phyloP scores from a whole-genome alignment of 148 eudicot species.

The Tetragonia tetragonoides region DNA sequence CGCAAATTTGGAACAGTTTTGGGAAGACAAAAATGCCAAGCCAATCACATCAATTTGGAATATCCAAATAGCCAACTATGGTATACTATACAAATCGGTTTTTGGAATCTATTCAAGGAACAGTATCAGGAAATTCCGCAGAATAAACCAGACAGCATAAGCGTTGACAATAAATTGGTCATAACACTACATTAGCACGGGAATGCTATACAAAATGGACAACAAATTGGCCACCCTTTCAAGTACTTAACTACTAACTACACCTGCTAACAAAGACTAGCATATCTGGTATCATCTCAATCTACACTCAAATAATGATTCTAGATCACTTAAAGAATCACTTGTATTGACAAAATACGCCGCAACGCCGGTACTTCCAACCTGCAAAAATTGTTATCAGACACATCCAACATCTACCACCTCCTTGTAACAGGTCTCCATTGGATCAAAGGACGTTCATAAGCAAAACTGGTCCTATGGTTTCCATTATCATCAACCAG shows the following conservation, averaged over 20 bases:
- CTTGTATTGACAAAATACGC: background rate
- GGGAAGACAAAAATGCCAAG: no score
- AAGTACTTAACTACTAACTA: background rate
- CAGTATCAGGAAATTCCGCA: no score
- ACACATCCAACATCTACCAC: constrained; percentile 23
- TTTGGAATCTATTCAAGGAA: no score
- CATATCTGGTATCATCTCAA: background rate
- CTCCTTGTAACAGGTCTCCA: constrained; percentile 27
- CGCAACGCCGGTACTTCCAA: background rate
- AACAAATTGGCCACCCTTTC: constrained; percentile 10
- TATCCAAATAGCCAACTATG: no score
- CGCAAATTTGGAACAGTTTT: no score
- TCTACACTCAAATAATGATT: background rate
- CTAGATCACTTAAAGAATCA: constrained; percentile 16
- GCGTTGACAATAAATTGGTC: no score
- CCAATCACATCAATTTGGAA: no score
- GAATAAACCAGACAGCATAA: no score
- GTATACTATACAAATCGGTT: no score
- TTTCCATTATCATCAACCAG: constrained; percentile 7
- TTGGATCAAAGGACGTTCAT: constrained; percentile 14
- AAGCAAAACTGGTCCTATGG: constrained; percentile 11
- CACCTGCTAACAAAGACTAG: no score
- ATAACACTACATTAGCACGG: no score
- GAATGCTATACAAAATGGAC: constrained; percentile 1
- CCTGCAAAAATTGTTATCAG: constrained; percentile 11